Conservation (phyloP, 345 rosid species). For the Excoecaria cochinchinensis region DNA sequence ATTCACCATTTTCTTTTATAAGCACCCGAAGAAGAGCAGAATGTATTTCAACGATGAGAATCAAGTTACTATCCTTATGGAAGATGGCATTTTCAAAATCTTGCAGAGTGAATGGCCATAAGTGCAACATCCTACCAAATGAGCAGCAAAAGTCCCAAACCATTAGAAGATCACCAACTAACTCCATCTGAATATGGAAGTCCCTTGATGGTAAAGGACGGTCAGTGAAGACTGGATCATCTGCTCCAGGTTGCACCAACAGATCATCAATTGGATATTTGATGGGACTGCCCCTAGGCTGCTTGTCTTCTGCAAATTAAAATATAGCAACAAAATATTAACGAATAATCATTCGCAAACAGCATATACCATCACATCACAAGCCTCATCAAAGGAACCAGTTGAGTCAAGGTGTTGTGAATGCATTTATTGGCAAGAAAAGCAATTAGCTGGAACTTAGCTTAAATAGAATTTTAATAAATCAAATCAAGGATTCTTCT, state of each 20-base stretch:
- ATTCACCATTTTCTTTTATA: conserved; percentile 48
- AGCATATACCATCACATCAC: not conserved
- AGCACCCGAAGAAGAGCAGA: conserved; percentile 75
- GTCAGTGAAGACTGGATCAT: conserved; percentile 64
- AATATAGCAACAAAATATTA: conserved; percentile 10
- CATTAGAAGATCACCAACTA: conserved; percentile 84
- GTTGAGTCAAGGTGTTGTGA: not conserved
- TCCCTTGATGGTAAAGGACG: conserved; percentile 81
- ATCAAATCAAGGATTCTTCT: no score
- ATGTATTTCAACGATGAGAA: conserved; percentile 76
- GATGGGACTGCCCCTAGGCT: conserved; percentile 41
- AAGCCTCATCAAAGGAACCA: not conserved
- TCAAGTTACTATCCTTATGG: conserved; percentile 83
- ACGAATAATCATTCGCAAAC: conserved; percentile 5
- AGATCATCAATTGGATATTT: conserved; percentile 92
- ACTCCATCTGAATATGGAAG: conserved; percentile 70
- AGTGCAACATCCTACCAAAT: conserved; percentile 63
- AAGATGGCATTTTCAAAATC: conserved; percentile 92
- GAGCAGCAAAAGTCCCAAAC: conserved; percentile 97
- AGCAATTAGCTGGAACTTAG: no score
- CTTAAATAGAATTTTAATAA: no score
- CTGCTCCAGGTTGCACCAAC: conserved; percentile 62
- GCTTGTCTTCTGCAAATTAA: conserved; percentile 50
- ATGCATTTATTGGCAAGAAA: no score
- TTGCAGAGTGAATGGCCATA: conserved; percentile 79